Evolutionary conservation across 2,329 filamentous ascomycete genomes (phyloP), one percentile per base, ranked within the genome.

Genomic region (Neospermospora avenae): DNA sequence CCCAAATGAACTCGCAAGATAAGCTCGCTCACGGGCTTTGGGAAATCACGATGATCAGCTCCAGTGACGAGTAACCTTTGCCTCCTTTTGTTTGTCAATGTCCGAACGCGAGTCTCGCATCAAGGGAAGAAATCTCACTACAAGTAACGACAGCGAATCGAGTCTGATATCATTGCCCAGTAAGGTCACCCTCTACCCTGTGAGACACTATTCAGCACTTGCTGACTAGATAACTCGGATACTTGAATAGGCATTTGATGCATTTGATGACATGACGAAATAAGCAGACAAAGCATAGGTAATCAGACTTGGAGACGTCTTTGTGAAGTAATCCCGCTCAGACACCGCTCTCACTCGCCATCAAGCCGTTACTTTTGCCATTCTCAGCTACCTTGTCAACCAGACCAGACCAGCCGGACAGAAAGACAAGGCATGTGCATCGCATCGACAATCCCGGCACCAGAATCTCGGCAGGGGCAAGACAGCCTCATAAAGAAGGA

Each of bases 391-490:
- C 18, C 39, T 8, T 35, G 48, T 18, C 48, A 37, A 28, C 42
- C 22, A 45, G 42, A 18, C 18, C 28, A 34, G 48, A 28, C 18
- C 31, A 18, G 48, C 18, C 31, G 6, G 11, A 35, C 48, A 51
- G 28, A 31, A 31, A 51, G 48, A 37, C 18, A 34, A 49, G 25
- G n/a, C 39, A 42, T 18, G 31, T 10, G 16, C 46, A 49, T 49
- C 16, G 48, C 31, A 51, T 37, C 48, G n/a, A 18, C 31, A 51
- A 51, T 51, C 48, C 34, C 31, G 48, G 20, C 48, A 28, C 48
- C 48, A 51, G 35, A 51, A 14, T 51, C 48, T 51, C 48, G 28
- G 48, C 48, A 51, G 28, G 28, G 31, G 48, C 48, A 51, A 51
- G 5, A 13, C 28, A 51, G 28, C 48, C 48, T 51, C 48, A 51